Evolutionary conservation across 768 basidiomycete species (phyloP), one percentile per base, ranked within the genome.

Genomic region (Mycena haematopus): DNA sequence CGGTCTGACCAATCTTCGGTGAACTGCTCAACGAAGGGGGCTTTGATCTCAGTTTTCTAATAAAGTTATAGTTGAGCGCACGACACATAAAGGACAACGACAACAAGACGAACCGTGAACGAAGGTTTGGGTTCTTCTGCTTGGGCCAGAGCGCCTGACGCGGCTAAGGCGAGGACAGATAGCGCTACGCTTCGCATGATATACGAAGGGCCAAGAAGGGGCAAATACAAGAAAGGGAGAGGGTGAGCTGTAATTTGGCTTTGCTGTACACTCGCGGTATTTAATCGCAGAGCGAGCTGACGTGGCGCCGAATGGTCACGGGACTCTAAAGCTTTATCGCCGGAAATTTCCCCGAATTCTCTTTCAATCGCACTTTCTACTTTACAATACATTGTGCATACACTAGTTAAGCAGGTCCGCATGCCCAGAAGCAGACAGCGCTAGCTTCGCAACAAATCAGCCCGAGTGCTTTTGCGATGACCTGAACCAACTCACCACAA

Each of bases 11-110:
- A 96, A 78, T 92, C 90, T 52, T 89, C 87, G 19, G 89, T 92
- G 84, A 99, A 99, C 76, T 99, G 97, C 77, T 99, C 97, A 67
- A 99, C 71, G 82, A 99, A 99, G 44, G 93, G 89, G 7, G 91
- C 95, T 71, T 89, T 88, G 78, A 97, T 80, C 57, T 80, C 75
- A 53, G 95, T 91, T 53, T 87, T 78, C 95, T 96, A 66, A 38
- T 57, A 65, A 24, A 6, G 49, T 56, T 56, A 65, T 67, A 21
- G 33, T 66, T 69, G 25, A 64, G 65, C 61, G 63, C 64, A 66
- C 42, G 38, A 11, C 11, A 60, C 50, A 22, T 19, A 55, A 60
- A 62, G 49, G 62, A 52, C 40, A 22, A 50, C 33, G 63, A 65
- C 49, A 29, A 62, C 58, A 49, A 52, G 17, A 79, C 83, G 56